Base-by-base conservation (phyloP, 2,329 filamentous ascomycete species). In the Xylaria sp. region DNA sequence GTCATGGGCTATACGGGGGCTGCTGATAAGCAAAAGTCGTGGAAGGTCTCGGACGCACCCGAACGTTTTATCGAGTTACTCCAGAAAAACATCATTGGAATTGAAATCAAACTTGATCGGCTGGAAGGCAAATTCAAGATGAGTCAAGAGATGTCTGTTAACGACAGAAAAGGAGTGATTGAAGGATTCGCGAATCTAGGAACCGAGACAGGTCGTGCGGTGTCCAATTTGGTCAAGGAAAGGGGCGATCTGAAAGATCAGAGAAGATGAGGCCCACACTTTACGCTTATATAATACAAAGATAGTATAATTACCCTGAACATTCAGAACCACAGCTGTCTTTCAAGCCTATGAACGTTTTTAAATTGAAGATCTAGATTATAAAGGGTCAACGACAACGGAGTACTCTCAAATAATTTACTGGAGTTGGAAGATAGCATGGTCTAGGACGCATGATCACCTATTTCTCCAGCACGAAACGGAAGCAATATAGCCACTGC, bases 61-160 rank as follows among this genome's bases (percentile, higher is more conserved):
- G 61, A 64, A 36, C 66, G 66, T 17, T 68, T 57, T 42, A n/a
- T 68, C 28, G 66, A 64, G 42, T 49, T 64, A 4, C 15, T 68
- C 15, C 60, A 31, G 42, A 68, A 54, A 33, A 51, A 46, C 6
- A 64, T 68, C 42, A 68, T 68, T 20, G 60, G 66, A 3, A 68
- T 68, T 40, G 66, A 68, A 23, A 68, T 64, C 44, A 2, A 51
- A 33, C 5, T 68, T 15, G 49, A 68, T 11, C 66, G 61, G 9
- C 26, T 64, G 38, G 66, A 64, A 58, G 66, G 66, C 7, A 68
- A 68, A 56, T 67, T 68, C 33, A 68, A 68, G 44, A 68, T 68
- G 66, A 67, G 65, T 28, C 65, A 67, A 33, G 65, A 67, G 59
- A 63, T 63, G 65, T 67, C 65, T 11, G 11, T 56, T 15, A 44